Base-by-base conservation (phyloP, 768 basidiomycete genomes). In the Lepiota brunneoincarnata region DNA sequence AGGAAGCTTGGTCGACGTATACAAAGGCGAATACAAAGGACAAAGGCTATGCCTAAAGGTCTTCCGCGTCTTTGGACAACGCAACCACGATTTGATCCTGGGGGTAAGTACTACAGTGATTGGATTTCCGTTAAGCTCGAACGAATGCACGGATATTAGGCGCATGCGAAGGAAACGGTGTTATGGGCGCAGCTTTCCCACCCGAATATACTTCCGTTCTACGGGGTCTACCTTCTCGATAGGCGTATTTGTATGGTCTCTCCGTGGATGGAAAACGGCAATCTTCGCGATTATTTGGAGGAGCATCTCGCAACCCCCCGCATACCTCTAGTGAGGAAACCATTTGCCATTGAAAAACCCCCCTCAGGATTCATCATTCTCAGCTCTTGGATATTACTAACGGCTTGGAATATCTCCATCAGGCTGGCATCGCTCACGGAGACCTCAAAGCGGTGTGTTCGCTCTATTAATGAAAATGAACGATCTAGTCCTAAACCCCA, bases 111-210 rank as follows among this genome's bases (percentile, higher is more conserved):
- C 14, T 41, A 35, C 20, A 6, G 5, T 6, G n/a, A n/a, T 11
- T 18, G 34, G 17, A 26, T 31, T 31, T 31, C n/a, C 7, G 18
- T 28, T 18, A 39, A 18, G 5, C 15, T 21, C 4, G 6, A n/a
- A 40, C 9, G 14, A 35, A 23, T 12, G 9, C 35, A 44, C 17
- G 20, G 28, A 49, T 28, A 7, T 9, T 9, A 53, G 51, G 43
- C 21, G 9, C 31, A 37, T 14, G 43, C 18, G 12, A 37, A 37
- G 9, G 73, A 75, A 41, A 67, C 68, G 11, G 58, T 69, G 20
- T 35, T 67, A 38, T 75, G 72, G 73, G 61, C 60, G 2, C 63
- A 70, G 51, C 40, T 74, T 10, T 58, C 53, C 0, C 74, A 75
- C 48, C 59, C 61, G 0, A 73, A 73, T 36, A 66, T 74, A 17